These are phyloP conservation scores for Whalleya microplaca DNA, from an alignment of 2,329 filamentous ascomycete genomes.

Conservation along the genomic window DNA sequence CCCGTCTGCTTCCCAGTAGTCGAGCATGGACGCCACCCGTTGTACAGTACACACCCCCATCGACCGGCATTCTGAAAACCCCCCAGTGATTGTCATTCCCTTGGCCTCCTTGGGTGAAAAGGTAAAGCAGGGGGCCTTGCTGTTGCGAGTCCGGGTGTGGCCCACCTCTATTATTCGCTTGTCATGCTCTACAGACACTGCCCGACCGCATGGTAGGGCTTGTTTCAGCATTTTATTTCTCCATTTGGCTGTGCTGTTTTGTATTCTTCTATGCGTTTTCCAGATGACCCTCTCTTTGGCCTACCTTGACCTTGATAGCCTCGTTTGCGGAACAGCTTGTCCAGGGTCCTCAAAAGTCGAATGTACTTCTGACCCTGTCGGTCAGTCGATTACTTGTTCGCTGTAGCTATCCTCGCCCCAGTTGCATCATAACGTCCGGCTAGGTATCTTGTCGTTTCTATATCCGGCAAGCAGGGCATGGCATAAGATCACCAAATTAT, in stretches of 20 bases:
- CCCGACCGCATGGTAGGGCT: constrained; percentile 47
- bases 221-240: constrained; percentile 49
- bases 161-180: constrained; percentile 41
- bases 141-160: constrained; percentile 35
- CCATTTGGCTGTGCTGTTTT: constrained; percentile 44
- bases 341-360: constrained; percentile 38
- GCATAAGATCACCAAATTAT: constrained; percentile 66
- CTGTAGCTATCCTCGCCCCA: constrained; percentile 41
- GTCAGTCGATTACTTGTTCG: constrained; percentile 36
- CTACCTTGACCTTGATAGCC: constrained; percentile 29
- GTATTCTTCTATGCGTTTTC: constrained; percentile 46
- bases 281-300: constrained; percentile 39
- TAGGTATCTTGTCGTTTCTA: constrained; percentile 51
- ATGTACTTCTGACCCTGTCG: constrained; percentile 43
- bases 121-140: constrained; percentile 35
- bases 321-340: constrained; percentile 30
- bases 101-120: constrained; percentile 32
- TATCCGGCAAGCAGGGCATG: constrained; percentile 54
- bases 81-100: constrained; percentile 31
- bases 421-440: constrained; percentile 49
- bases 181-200: constrained; percentile 42
- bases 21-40: constrained; percentile 29
- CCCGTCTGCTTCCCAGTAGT: constrained; percentile 23
- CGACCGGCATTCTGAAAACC: constrained; percentile 34
- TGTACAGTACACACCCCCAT: constrained; percentile 18